These are phyloP conservation scores for Botrytis deweyae DNA, from an alignment of 2,329 filamentous ascomycete genomes.

Conservation along the genomic window DNA sequence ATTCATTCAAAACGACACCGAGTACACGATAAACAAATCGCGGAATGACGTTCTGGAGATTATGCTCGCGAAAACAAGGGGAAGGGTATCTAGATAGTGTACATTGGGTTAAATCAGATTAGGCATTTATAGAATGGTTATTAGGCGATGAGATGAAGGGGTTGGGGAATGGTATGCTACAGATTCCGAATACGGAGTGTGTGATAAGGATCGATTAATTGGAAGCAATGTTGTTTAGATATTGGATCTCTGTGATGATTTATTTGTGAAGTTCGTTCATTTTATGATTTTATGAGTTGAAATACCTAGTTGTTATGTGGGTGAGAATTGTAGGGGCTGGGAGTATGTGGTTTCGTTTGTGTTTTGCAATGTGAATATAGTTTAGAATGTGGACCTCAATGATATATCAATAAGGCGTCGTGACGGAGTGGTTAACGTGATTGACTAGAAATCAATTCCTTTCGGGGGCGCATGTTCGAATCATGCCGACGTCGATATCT, in stretches of 20 bases:
- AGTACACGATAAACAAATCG: background rate
- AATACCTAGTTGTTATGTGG: background rate
- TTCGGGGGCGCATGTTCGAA: conserved; percentile 18
- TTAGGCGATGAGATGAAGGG: conserved; percentile 9
- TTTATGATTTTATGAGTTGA: background rate
- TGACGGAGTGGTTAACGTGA: conserved; percentile 17
- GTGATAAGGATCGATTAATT: background rate
- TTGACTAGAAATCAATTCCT: conserved; percentile 16
- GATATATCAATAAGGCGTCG: background rate
- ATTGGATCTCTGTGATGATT: background rate
- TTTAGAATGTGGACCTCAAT: too few relatives aligned
- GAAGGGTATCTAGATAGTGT: background rate
- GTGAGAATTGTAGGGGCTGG: background rate
- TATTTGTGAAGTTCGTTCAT: background rate
- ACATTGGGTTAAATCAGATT: background rate
- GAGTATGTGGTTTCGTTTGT: background rate
- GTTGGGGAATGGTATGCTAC: background rate
- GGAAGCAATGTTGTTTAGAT: background rate
- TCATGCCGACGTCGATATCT: conserved; percentile 13
- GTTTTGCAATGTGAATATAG: background rate
- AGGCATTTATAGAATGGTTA: background rate
- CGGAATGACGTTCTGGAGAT: background rate
- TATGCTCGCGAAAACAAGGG: background rate
- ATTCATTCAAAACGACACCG: too few relatives aligned
- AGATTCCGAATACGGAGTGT: background rate